Evolutionary conservation across 768 basidiomycete species (phyloP), one percentile per base, ranked within the genome.

Genomic region (Tulasnella sp.): DNA sequence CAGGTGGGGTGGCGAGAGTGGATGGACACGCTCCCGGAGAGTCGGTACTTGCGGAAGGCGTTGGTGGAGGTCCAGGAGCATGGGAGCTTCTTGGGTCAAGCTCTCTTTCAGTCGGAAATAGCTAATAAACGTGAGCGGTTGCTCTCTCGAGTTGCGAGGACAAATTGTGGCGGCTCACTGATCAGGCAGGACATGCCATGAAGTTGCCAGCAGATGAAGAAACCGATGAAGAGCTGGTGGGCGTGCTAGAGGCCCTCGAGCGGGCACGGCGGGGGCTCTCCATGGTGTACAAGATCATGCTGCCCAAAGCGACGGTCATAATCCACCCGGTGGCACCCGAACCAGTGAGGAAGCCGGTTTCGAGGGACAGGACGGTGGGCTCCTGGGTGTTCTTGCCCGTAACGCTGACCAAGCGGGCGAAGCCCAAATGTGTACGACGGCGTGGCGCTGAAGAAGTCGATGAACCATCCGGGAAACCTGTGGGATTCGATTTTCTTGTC

Each of bases 141-240:
- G 21, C n/a, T 76, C 39, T 76, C 39, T 38, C 9, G 39, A 39
- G 80, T 44, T 8, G 10, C 31, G 62, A 6, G 31, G 48, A 31
- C 58, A 80, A 58, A 34, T 16, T 6, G n/a, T n/a, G 38, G 56
- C 31, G 9, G 36, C 80, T 38, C 5, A 81, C 83, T 87, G 87
- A 97, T 95, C 94, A 96, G 95, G 87, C 96, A 96, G 90, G 95
- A 96, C 93, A 97, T 93, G 77, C 96, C 96, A 84, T 97, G 96
- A 39, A 97, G 87, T 85, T 98, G 97, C 97, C 97, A 98, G 84
- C 88, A 87, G 84, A 95, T 89, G 88, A 98, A 98, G 90, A 97
- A 97, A 79, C 94, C 84, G 83, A 97, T 90, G 87, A 96, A 97
- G 80, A 98, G 88, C 84, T 98, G 93, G 84, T 94, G 92, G 12